phyloP scores from a whole-genome alignment of 805 yeast species.

The Saccharomyces kudriavzevii region DNA sequence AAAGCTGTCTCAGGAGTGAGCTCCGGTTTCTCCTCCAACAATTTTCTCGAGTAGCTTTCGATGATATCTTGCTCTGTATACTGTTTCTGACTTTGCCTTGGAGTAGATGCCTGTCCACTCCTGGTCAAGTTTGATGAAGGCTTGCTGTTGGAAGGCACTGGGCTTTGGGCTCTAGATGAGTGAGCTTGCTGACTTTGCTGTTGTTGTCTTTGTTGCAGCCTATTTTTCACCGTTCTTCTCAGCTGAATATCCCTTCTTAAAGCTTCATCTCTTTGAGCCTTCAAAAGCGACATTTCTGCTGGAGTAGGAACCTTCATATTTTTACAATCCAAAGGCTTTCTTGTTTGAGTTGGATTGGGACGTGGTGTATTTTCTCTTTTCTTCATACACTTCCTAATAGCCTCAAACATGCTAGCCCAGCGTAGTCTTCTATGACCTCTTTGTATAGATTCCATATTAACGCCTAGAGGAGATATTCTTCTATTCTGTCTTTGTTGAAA shows the following conservation, averaged over 20 bases:
- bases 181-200: constrained; percentile 15
- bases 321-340: constrained; percentile 35
- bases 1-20: constrained; percentile 26
- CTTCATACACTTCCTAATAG: constrained; percentile 80
- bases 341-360: constrained; percentile 43
- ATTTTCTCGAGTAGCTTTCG: constrained; percentile 26
- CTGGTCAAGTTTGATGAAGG: background rate
- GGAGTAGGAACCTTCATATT: constrained; percentile 64
- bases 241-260: constrained; percentile 52
- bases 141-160: background rate
- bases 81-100: constrained; percentile 12
- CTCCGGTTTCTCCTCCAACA: constrained; percentile 27
- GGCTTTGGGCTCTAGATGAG: constrained; percentile 6
- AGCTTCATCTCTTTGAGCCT: constrained; percentile 78
- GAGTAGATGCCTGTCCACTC: constrained; percentile 9
- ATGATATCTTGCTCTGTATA: constrained; percentile 25
- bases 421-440: constrained; percentile 84
- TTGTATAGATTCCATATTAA: constrained; percentile 87
- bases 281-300: constrained; percentile 71
- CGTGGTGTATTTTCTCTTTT: constrained; percentile 74
- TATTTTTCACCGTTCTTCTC: constrained; percentile 27
- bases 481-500: constrained; percentile 83
- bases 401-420: constrained; percentile 97
- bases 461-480: constrained; percentile 85
- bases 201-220: constrained; percentile 23